A percentile compares a stretch with the other conserved stretches of the same genome.
Evolutionary conservation across 345 rosid genomes (phyloP).

Genomic region (Eucalyptus sp.): DNA sequence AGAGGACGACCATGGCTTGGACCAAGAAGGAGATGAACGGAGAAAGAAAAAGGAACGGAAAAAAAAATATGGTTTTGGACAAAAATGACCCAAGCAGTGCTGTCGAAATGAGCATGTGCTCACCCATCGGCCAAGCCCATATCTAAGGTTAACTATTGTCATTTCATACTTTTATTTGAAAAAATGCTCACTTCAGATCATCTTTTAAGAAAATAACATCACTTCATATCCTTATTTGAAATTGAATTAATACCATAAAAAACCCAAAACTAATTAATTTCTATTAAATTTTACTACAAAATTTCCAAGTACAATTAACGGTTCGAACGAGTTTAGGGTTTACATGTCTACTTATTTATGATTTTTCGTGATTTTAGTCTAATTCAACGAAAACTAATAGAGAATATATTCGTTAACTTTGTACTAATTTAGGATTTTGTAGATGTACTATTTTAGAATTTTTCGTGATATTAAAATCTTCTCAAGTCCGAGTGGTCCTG

Average conservation of each 20-base stretch:
- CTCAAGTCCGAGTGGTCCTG: too few relatives aligned
- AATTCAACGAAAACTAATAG: fast-evolving
- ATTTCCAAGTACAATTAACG: fast-evolving
- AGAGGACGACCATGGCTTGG: background rate
- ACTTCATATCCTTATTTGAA: too few relatives aligned
- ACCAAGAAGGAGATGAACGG: background rate
- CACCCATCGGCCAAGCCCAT: background rate
- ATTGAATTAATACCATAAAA: fast-evolving
- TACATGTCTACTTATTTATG: too few relatives aligned
- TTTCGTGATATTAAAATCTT: too few relatives aligned
- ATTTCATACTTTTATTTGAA: too few relatives aligned
- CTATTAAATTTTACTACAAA: fast-evolving
- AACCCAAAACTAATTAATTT: too few relatives aligned
- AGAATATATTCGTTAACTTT: too few relatives aligned
- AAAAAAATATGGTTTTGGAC: background rate
- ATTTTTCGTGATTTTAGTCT: too few relatives aligned
- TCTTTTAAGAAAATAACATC: too few relatives aligned
- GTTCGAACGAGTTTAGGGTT: fast-evolving
- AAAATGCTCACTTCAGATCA: fast-evolving
- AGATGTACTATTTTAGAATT: fast-evolving
- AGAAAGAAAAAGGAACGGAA: background rate
- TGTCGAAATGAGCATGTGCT: background rate
- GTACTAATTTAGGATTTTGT: fast-evolving
- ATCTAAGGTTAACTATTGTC: too few relatives aligned
- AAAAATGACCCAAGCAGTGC: too few relatives aligned